Conservation (phyloP, 2,329 filamentous ascomycete species). For the Chaetothyriales sp. region DNA sequence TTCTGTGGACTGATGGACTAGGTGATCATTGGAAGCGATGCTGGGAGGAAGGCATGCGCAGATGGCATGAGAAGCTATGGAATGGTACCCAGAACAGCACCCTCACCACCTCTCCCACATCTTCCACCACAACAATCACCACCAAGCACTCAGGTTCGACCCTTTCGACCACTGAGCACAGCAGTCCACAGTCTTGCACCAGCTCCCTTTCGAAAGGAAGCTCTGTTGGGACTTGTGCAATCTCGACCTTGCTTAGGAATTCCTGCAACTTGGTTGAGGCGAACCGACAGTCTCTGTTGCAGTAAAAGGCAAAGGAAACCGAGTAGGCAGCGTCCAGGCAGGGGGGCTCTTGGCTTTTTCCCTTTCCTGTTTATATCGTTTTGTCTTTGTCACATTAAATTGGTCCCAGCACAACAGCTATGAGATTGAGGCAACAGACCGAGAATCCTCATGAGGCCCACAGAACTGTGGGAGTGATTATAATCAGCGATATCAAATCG, state of each 20-base stretch:
- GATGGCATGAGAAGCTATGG: not conserved
- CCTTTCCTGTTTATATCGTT: no score
- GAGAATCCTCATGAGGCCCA: no score
- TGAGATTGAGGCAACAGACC: no score
- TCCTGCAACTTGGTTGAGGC: not conserved
- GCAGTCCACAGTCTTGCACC: not conserved
- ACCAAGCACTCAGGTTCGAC: not conserved
- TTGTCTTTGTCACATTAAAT: no score
- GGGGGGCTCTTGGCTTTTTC: no score
- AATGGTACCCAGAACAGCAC: not conserved
- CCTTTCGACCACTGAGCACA: not conserved
- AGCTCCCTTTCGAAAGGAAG: not conserved
- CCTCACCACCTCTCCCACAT: not conserved
- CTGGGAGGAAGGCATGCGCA: not conserved
- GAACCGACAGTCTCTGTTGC: not conserved
- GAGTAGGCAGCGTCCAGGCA: no score
- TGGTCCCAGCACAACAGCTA: no score
- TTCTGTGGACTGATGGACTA: not conserved
- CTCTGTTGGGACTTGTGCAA: not conserved
- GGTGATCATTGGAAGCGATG: not conserved
- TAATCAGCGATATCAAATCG: no score
- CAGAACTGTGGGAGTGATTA: no score
- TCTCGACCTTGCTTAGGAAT: not conserved
- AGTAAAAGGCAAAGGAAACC: not conserved
- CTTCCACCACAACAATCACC: not conserved